Base-by-base conservation (phyloP, 2,329 filamentous ascomycete species). In the Colletotrichum eremochloae region DNA sequence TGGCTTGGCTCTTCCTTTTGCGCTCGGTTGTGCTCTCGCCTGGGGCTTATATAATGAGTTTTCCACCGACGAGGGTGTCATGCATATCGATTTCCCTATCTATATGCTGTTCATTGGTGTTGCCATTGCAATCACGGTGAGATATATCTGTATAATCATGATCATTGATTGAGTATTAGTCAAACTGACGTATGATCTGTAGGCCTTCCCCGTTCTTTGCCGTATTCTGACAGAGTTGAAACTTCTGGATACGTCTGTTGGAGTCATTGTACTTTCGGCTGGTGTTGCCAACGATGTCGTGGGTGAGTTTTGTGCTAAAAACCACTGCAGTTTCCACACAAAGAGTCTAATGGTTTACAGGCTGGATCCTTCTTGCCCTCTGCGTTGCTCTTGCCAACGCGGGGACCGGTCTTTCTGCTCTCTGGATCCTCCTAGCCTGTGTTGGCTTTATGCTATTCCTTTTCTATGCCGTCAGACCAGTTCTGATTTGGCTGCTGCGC, bases 301-400 rank as follows among this genome's bases (percentile, higher is more conserved):
- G n/a, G 80, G 80, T 92, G 36, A 63, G 61, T 63, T 15, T 12
- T 20, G 9, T 29, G 14, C 5, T 20, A 9, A 93, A 77, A 77
- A 84, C 86, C 0, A 88, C 92, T 58, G 88, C 93, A 36, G 88
- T 87, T n/a, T 78, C 93, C 20, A 93, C 4, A 31, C 29, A 38
- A 63, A 96, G 15, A 80, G 90, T 92, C 3, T 94, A 93, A 53
- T 8, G 36, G 4, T 18, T 24, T 8, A 7, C 18, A 70, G 67
- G 67, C 69, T 98, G 96, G 96, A 92, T 98, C 75, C 86, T 98
- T 20, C 90, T 98, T 33, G 96, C 96, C 0, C 91, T 98, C 38
- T 98, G 96, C 76, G 95, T 98, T 44, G 94, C 96, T 0, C 87
- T 98, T 36, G 95, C 97, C 77, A 98, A 98, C 79, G 94, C 95